Conservation (phyloP, 2,329 filamentous ascomycete species). For the Phaeosphaeriaceae sp. region DNA sequence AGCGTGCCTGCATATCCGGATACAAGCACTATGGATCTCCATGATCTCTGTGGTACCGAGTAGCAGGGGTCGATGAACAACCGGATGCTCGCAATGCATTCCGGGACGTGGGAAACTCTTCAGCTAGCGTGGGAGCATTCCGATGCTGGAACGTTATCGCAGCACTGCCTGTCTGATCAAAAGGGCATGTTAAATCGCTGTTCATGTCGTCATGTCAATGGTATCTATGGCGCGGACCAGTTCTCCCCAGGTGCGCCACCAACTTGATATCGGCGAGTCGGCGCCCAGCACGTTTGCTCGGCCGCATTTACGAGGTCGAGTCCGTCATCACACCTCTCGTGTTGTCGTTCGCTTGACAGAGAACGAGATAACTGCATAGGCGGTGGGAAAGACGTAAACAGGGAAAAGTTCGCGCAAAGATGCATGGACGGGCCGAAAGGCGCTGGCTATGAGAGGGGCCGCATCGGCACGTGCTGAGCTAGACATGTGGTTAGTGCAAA, state of each 20-base stretch:
- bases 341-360: neutral
- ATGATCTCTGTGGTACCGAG: neutral
- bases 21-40: conserved; percentile 3
- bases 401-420: neutral
- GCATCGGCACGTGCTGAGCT: neutral
- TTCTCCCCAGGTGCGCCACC: neutral
- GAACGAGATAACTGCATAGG: neutral
- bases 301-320: neutral
- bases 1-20: conserved; percentile 7
- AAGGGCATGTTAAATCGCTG: neutral
- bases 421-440: neutral
- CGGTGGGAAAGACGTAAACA: neutral
- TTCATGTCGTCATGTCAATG: neutral
- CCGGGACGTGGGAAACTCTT: neutral
- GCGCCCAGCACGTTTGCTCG: neutral
- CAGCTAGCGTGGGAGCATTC: neutral
- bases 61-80: neutral
- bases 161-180: neutral
- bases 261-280: neutral
- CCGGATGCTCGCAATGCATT: neutral
- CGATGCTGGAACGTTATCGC: neutral
- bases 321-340: neutral
- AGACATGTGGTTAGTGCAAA: neutral
- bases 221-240: neutral
- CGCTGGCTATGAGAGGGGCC: neutral